phyloP scores from a whole-genome alignment of 1,284 basidiomycete species.

The Cryptococcus hybrid region DNA sequence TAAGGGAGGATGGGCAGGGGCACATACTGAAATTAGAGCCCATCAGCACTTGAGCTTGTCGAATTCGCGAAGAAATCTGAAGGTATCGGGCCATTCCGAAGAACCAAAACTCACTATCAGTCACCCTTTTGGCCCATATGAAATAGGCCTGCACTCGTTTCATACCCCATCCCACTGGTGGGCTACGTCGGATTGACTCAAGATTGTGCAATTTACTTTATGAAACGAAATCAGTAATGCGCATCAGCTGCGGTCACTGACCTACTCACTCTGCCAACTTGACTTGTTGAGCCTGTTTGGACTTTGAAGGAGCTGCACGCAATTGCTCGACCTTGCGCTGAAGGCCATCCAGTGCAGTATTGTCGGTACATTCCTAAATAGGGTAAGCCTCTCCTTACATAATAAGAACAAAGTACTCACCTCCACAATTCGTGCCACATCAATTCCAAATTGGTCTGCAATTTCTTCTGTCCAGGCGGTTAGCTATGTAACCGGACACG shows the following conservation, averaged over 20 bases:
- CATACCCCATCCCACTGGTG: slow-evolving; percentile 47
- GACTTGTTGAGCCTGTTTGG: slow-evolving; percentile 48
- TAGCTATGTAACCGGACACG: neutral
- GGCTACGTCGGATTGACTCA: slow-evolving; percentile 43
- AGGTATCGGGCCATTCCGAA: too few species aligned
- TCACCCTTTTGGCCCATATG: slow-evolving; percentile 44
- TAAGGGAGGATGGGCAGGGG: slow-evolving; percentile 40
- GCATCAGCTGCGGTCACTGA: too few species aligned
- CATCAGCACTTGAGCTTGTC: too few species aligned
- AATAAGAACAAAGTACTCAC: slow-evolving; percentile 16
- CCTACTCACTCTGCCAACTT: slow-evolving; percentile 47
- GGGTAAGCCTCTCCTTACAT: neutral
- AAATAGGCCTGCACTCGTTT: slow-evolving; percentile 48
- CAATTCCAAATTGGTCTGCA: slow-evolving; percentile 37
- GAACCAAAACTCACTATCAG: too few species aligned
- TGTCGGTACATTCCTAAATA: slow-evolving; percentile 45
- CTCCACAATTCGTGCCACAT: slow-evolving; percentile 47
- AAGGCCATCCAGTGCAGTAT: slow-evolving; percentile 29
- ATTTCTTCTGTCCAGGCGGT: slow-evolving; percentile 33
- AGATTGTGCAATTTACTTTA: slow-evolving; percentile 51
- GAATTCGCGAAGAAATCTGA: too few species aligned
- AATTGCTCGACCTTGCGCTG: slow-evolving; percentile 49
- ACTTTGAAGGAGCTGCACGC: slow-evolving; percentile 42
- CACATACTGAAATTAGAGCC: slow-evolving; percentile 29
- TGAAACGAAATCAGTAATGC: too few species aligned